phyloP scores from a whole-genome alignment of 148 eudicot species.

The Drosera capensis region DNA sequence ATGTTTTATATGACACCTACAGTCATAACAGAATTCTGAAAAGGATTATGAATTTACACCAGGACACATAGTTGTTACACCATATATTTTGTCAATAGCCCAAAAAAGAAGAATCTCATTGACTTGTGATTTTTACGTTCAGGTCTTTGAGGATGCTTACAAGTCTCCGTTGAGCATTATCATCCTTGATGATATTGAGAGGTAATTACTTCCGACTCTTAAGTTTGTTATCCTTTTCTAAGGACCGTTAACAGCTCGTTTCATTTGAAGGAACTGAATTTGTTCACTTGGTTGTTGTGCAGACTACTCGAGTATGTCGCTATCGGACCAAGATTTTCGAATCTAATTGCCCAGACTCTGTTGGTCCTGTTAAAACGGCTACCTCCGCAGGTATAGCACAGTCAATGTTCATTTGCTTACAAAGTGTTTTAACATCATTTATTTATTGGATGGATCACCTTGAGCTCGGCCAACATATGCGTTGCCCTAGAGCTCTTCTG shows the following conservation, averaged over 20 bases:
- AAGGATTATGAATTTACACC: too few relatives aligned
- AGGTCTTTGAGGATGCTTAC: slow-evolving; percentile 94
- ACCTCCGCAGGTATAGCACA: slow-evolving; percentile 65
- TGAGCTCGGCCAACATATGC: too few relatives aligned
- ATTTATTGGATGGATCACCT: too few relatives aligned
- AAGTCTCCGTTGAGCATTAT: slow-evolving; percentile 76
- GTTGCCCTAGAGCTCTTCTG: too few relatives aligned
- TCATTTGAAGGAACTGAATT: slow-evolving; percentile 1
- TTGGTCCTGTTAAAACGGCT: slow-evolving; percentile 88
- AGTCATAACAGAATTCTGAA: too few relatives aligned
- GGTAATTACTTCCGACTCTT: slow-evolving; percentile 24
- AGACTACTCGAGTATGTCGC: slow-evolving; percentile 90
- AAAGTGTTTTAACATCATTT: too few relatives aligned
- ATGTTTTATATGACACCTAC: too few relatives aligned
- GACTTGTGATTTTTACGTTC: slow-evolving; percentile 1
- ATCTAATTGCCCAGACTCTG: slow-evolving; percentile 80
- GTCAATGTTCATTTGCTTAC: background rate
- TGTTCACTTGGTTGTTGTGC: slow-evolving; percentile 8
- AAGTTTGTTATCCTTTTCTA: background rate
- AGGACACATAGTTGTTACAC: too few relatives aligned
- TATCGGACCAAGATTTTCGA: slow-evolving; percentile 93
- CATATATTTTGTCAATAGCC: background rate
- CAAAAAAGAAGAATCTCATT: background rate
- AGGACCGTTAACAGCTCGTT: slow-evolving; percentile 4
- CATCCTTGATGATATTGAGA: slow-evolving; percentile 89